phyloP scores from a whole-genome alignment of 257 asterid species.

The Nicotiana otophora region DNA sequence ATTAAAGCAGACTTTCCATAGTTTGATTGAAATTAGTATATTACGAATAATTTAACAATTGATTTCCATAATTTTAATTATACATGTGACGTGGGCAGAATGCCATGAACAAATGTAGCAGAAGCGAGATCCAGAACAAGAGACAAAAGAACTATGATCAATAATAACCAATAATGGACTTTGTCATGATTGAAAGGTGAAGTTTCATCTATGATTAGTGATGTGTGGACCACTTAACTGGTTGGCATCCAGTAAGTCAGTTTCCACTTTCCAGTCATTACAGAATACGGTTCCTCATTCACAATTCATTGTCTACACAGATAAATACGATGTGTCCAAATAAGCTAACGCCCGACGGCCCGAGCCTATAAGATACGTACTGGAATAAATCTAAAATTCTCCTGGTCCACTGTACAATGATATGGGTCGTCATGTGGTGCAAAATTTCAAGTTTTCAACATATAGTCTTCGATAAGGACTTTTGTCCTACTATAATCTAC shows the following conservation, averaged over 20 bases:
- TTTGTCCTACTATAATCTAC: not conserved
- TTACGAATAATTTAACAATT: not conserved
- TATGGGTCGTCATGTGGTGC: constrained; percentile 1
- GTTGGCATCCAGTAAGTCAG: not conserved
- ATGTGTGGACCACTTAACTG: constrained; percentile 18
- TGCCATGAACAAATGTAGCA: not conserved
- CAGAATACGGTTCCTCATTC: not conserved
- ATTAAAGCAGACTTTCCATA: too few species aligned
- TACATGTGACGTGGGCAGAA: not conserved
- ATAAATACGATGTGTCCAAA: not conserved
- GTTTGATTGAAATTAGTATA: too few species aligned
- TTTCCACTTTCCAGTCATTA: not conserved
- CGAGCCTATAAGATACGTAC: not conserved
- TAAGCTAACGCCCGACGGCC: not conserved
- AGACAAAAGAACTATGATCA: constrained; percentile 24
- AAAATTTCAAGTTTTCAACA: not conserved
- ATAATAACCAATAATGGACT: not conserved
- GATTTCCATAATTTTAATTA: not conserved
- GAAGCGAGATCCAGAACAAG: not conserved
- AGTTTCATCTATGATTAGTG: constrained; percentile 11
- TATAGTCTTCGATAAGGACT: not conserved
- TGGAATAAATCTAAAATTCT: not conserved
- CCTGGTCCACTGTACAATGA: not conserved
- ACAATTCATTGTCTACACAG: not conserved
- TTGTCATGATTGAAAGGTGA: not conserved